Evolutionary conservation across 768 basidiomycete species (phyloP), one percentile per base, ranked within the genome.

Genomic region (Ephemerocybe angulata): DNA sequence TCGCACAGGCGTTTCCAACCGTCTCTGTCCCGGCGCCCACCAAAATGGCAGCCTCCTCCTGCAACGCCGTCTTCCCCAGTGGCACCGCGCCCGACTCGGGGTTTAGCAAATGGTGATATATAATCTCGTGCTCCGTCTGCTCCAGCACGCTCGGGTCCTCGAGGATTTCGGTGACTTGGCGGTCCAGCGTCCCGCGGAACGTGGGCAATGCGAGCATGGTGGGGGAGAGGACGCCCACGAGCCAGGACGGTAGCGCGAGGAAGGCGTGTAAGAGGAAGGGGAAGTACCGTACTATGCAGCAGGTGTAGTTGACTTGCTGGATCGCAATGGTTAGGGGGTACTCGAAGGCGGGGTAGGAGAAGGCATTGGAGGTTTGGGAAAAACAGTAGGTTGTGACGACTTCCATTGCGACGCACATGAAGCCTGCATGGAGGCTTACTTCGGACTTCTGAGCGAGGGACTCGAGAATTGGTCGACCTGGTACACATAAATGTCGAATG

Each of bases 21-120:
- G 77, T 77, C 57, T 79, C 78, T 27, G 72, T 71, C 12, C 78
- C 78, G 4, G 78, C 78, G 42, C 73, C 72, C 3, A 69, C 58
- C 57, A 76, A 58, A 46, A 67, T 68, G 35, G 71, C 59, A 5
- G 68, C 73, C 55, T 76, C 71, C 42, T 74, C 69, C 24, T 72
- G 57, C 21, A 76, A 70, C 48, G 15, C 24, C 31, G 29, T 24
- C 41, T 10, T 17, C 13, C 48, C 17, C 3, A 42, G 24, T n/a
- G 33, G 41, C 3, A 13, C 31, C 12, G n/a, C 50, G 29, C 33
- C 28, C 30, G 25, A 43, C 2, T 24, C 25, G 3, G 69, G 68
- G 12, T 67, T 69, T 33, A 73, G 51, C 53, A 74, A 66, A 40
- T 72, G 67, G 46, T 75, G 72, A 51, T 72, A 73, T 22, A 73